Evolutionary conservation across 73 alveolate species (phyloP).

Genomic region (Blepharisma japonicum): DNA sequence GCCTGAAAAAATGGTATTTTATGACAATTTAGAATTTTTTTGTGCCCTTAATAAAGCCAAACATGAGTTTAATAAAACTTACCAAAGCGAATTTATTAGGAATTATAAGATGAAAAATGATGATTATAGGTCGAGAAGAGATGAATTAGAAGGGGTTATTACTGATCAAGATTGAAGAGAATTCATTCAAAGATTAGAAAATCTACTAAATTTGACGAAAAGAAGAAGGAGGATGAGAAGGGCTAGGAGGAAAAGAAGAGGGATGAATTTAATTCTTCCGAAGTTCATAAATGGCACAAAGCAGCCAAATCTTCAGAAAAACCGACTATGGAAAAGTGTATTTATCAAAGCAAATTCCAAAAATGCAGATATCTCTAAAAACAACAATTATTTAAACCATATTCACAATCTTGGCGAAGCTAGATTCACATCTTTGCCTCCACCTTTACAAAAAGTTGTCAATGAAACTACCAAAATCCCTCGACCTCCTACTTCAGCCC

Average conservation of each 20-base stretch:
- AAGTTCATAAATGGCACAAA: conserved; percentile 42
- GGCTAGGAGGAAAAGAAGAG: conserved; percentile 63
- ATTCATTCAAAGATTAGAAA: conserved; percentile 47
- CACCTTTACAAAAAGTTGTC: background rate
- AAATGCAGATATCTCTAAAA: background rate
- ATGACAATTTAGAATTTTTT: conserved; percentile 60
- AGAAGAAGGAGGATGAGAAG: conserved; percentile 48
- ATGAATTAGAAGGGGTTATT: conserved; percentile 66
- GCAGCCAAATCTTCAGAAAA: conserved; percentile 43
- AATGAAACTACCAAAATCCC: conserved; percentile 18
- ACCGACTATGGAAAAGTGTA: conserved; percentile 63
- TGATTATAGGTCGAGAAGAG: conserved; percentile 68
- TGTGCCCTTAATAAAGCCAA: conserved; percentile 56
- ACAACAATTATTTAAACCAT: conserved; percentile 24
- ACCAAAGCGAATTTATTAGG: conserved; percentile 50
- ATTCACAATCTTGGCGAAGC: background rate
- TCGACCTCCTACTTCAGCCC: conserved; percentile 6
- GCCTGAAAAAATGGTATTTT: conserved; percentile 28
- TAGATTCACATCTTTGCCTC: background rate
- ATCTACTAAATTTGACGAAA: conserved; percentile 44
- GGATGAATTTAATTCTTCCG: background rate
- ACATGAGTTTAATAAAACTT: conserved; percentile 60
- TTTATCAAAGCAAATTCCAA: conserved; percentile 39
- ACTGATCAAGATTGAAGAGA: conserved; percentile 51
- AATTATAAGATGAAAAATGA: conserved; percentile 53